Base-by-base conservation (phyloP, 306 rosid species). In the Ammopiptanthus mongolicus region DNA sequence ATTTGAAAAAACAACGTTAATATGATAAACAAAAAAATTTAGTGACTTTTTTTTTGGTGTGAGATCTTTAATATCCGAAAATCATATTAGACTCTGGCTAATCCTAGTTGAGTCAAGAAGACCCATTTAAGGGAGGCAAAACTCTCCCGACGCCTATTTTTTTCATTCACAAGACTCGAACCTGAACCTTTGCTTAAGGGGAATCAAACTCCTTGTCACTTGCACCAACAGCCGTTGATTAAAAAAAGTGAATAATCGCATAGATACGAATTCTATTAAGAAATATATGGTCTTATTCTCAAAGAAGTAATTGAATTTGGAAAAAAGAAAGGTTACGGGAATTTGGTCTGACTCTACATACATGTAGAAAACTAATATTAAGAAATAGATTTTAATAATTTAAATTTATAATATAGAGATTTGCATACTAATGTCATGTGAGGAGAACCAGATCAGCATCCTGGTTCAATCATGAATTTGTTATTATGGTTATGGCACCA, bases 371-470 rank as follows among this genome's bases (percentile, higher is more conserved):
- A 39, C 2, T 19, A 6, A 51, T 17, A 34, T 37, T 9, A 4
- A 46, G 3, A 42, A 56, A 33, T 73, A 19, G 4, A 3, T 23
- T 22, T 13, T 47, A 28, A 25, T 9, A 37, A 22, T 64, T 4
- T n/a, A 5, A 33, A 21, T 52, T 15, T 25, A 55, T 5, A 39
- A 55, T 2, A 18, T 50, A 23, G 12, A 74, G 60, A 80, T 25
- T 48, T 36, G 19, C 59, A 25, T 18, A 25, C 19, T 13, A 28
- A 74, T 81, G 74, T 53, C 53, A 76, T 53, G 82, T 21, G 36
- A 69, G 64, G 6, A 44, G 67, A n/a, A 59, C 60, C 84, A 77
- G 80, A 63, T 74, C 37, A 69, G 21, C 57, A 63, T 80, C 53
- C 17, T 13, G 81, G 33, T 74, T 79, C 66, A 69, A 7, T 81